A percentile compares a stretch with the other conserved stretches of the same genome.
Evolutionary conservation across 768 basidiomycete genomes (phyloP).

Genomic region (Tricholoma saponaceum): DNA sequence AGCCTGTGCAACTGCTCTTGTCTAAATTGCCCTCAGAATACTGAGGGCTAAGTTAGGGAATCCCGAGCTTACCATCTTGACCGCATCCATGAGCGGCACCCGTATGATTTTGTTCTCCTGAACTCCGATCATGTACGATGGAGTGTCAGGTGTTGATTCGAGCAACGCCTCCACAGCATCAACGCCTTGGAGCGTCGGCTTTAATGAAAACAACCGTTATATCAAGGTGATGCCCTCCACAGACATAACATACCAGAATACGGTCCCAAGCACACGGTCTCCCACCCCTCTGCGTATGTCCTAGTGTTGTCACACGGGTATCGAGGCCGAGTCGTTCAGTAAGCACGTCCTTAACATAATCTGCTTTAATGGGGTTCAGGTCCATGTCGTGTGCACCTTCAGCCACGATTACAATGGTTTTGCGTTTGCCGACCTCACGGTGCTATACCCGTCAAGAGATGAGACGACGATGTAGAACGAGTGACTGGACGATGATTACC

Average conservation of each 20-base stretch:
- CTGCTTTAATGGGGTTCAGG: conserved; percentile 88
- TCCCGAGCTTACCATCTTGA: conserved; percentile 59
- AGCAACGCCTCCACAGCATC: conserved; percentile 90
- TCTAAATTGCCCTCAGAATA: conserved; percentile 40
- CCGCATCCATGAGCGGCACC: conserved; percentile 90
- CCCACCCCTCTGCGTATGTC: conserved; percentile 96
- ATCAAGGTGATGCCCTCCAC: background rate
- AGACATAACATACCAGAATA: conserved; percentile 61
- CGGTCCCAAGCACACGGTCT: conserved; percentile 91
- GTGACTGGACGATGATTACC: conserved; percentile 31
- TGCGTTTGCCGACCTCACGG: conserved; percentile 88
- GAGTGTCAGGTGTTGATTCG: conserved; percentile 81
- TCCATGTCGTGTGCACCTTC: conserved; percentile 90
- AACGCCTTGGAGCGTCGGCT: conserved; percentile 96
- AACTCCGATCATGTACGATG: conserved; percentile 97
- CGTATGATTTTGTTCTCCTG: conserved; percentile 93
- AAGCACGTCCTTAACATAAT: conserved; percentile 87
- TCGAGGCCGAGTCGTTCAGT: conserved; percentile 86
- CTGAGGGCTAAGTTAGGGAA: conserved; percentile 3
- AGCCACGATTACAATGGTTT: conserved; percentile 97
- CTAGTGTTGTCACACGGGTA: conserved; percentile 93
- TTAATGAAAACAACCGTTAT: conserved; percentile 5
- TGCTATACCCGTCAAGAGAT: conserved; percentile 50
- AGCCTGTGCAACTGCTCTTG: conserved; percentile 78
- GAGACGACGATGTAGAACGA: background rate